Conservation (phyloP, 2,329 filamentous ascomycete genomes). For the Colletotrichum falcatum region DNA sequence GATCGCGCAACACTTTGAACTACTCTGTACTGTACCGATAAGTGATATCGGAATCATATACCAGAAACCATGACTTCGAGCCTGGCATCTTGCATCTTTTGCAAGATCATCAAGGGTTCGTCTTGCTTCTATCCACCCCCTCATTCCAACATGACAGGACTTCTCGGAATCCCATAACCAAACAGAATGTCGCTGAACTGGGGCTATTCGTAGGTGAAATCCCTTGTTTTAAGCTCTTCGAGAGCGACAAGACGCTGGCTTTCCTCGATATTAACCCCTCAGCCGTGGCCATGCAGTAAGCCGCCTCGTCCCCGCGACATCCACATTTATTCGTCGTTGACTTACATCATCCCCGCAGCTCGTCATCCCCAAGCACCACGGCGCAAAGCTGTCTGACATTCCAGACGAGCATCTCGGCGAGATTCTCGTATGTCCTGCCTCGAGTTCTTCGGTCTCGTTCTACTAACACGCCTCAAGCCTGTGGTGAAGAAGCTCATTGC, state of each 20-base stretch:
- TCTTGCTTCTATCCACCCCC: background rate
- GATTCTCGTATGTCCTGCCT: constrained; percentile 72
- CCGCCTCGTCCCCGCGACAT: constrained; percentile 34
- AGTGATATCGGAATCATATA: background rate
- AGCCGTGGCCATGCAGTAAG: constrained; percentile 89
- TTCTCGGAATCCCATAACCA: constrained; percentile 24
- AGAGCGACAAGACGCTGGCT: constrained; percentile 91
- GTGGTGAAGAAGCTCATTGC: constrained; percentile 88
- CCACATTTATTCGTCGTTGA: constrained; percentile 4
- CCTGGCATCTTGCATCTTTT: constrained; percentile 89
- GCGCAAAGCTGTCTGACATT: constrained; percentile 90
- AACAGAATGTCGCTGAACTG: constrained; percentile 23
- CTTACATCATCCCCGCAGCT: constrained; percentile 67
- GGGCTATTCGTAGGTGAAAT: constrained; percentile 78
- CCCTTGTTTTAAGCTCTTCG: constrained; percentile 95
- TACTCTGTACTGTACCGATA: too few species aligned
- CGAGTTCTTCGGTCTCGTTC: background rate
- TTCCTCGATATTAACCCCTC: constrained; percentile 95
- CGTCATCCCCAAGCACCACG: constrained; percentile 95
- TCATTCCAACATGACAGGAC: constrained; percentile 16
- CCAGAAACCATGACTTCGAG: constrained; percentile 48
- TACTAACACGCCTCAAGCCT: constrained; percentile 59
- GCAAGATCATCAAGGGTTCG: constrained; percentile 94
- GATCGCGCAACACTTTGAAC: background rate
- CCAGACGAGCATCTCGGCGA: constrained; percentile 89